Percentiles rank a stretch among this genome's conserved stretches.
These are phyloP conservation scores for Lichtheimia hyalospora DNA, from an alignment of 371 early-diverging fungal genomes.

Conservation along the genomic window DNA sequence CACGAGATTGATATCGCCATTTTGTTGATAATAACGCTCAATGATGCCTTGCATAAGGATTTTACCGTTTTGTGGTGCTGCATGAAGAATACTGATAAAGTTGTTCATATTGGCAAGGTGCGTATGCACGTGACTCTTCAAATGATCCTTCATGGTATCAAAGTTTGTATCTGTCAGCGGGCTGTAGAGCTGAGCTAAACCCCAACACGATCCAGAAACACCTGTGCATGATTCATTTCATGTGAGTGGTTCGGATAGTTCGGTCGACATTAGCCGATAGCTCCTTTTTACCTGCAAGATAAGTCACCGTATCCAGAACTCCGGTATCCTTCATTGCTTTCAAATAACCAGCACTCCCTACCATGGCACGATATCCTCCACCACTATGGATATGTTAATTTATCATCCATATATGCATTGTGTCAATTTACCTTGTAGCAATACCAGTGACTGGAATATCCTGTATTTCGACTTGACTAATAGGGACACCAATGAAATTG, in stretches of 20 bases:
- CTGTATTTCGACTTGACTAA: conserved; percentile 49
- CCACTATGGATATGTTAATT: conserved; percentile 44
- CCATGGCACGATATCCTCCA: conserved; percentile 73
- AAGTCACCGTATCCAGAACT: conserved; percentile 54
- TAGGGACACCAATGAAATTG: conserved; percentile 65
- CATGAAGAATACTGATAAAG: conserved; percentile 33
- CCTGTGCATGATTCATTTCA: conserved; percentile 12
- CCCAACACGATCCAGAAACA: conserved; percentile 61
- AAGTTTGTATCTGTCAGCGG: conserved; percentile 20
- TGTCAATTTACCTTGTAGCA: conserved; percentile 55
- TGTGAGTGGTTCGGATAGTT: neutral
- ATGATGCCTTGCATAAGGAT: conserved; percentile 50
- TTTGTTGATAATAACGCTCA: conserved; percentile 51
- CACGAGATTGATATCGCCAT: conserved; percentile 56
- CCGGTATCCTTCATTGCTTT: conserved; percentile 57
- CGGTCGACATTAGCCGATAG: neutral
- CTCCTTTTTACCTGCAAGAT: conserved; percentile 46
- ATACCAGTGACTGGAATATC: conserved; percentile 70
- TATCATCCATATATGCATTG: neutral
- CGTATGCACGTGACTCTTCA: conserved; percentile 30
- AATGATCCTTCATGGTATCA: conserved; percentile 15
- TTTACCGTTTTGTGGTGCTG: conserved; percentile 42
- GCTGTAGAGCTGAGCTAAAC: conserved; percentile 36
- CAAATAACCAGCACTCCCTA: conserved; percentile 60
- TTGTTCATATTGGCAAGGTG: conserved; percentile 37